phyloP scores from a whole-genome alignment of 192 early-diverging fungal species.

The Mortierella hygrophila region DNA sequence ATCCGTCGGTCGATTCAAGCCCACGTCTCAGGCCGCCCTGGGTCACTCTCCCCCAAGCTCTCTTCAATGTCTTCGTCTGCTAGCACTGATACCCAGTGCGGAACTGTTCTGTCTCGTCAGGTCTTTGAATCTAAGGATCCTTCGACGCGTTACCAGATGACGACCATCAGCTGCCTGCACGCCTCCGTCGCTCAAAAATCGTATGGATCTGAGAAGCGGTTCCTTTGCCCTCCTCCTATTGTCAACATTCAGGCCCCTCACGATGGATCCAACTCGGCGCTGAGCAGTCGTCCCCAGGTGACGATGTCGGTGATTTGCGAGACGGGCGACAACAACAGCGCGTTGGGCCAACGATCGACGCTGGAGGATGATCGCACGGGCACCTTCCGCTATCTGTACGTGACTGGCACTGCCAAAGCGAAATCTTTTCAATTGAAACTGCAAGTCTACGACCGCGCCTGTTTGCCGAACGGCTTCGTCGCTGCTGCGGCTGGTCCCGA shows the following conservation, averaged over 20 bases:
- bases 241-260: constrained; percentile 68
- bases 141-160: constrained; percentile 58
- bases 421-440: constrained; percentile 83
- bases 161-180: constrained; percentile 87
- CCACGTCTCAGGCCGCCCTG: constrained; percentile 41
- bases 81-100: background rate
- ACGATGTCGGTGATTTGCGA: constrained; percentile 75
- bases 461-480: constrained; percentile 44
- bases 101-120: constrained; percentile 17
- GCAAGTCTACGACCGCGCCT: constrained; percentile 65
- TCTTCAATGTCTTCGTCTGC: constrained; percentile 4
- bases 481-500: constrained; percentile 16
- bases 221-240: constrained; percentile 82
- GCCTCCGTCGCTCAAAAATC: constrained; percentile 93
- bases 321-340: constrained; percentile 52
- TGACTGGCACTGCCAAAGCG: constrained; percentile 83
- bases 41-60: constrained; percentile 23
- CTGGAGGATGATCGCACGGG: constrained; percentile 69
- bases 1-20: constrained; percentile 61
- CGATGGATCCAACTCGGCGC: constrained; percentile 46
- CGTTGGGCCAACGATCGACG: constrained; percentile 60
- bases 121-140: constrained; percentile 35
- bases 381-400: constrained; percentile 82
- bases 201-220: constrained; percentile 93
- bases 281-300: constrained; percentile 68